phyloP scores from a whole-genome alignment of 2,329 filamentous ascomycete species.

The Fusarium sororula region DNA sequence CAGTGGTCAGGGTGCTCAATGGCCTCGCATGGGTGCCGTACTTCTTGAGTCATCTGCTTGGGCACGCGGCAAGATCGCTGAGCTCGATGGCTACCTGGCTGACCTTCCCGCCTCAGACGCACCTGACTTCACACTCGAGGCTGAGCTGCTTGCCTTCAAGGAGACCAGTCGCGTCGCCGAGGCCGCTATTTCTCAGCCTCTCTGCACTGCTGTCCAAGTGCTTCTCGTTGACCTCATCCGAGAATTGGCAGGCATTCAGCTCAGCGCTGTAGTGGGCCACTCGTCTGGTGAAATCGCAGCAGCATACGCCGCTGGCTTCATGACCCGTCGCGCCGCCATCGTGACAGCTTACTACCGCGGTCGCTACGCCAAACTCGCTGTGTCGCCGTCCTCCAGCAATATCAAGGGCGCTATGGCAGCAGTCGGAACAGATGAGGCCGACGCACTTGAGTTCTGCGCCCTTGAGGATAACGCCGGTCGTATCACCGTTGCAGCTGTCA shows the following conservation, averaged over 20 bases:
- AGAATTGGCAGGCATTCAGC: conserved; percentile 38
- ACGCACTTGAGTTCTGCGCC: not conserved
- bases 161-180: not conserved
- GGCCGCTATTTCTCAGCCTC: not conserved
- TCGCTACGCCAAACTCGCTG: not conserved
- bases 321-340: conserved; percentile 33
- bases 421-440: not conserved
- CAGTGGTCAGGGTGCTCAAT: conserved; percentile 7
- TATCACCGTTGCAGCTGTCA: not conserved
- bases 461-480: not conserved
- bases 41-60: not conserved
- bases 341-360: conserved; percentile 41
- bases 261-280: conserved; percentile 53
- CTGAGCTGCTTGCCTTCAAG: not conserved
- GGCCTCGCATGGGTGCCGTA: not conserved
- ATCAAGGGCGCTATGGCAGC: not conserved
- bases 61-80: not conserved
- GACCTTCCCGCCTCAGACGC: not conserved
- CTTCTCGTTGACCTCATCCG: not conserved
- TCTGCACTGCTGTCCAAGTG: conserved; percentile 1
- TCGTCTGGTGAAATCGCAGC: conserved; percentile 47
- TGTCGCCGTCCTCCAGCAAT: not conserved
- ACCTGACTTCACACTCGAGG: not conserved
- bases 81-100: not conserved
- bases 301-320: not conserved